These are phyloP conservation scores for Trichosporon sp. DNA, from an alignment of 1,284 basidiomycete species.

Conservation along the genomic window DNA sequence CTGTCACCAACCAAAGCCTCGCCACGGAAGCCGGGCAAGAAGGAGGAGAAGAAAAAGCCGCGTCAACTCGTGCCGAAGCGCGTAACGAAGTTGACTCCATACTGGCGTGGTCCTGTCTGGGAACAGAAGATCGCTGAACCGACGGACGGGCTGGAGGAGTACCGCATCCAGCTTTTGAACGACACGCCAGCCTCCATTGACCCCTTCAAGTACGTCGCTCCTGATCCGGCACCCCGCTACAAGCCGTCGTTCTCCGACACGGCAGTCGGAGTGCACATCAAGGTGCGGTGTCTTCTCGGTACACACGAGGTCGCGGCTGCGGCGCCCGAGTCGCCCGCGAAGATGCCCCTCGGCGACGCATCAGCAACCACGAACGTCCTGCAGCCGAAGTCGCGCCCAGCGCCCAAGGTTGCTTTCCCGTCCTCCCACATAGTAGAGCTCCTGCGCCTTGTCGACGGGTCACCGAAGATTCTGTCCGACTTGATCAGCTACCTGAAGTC, in stretches of 20 bases:
- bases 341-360: constrained; percentile 21
- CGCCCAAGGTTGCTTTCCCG: constrained; percentile 41
- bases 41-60: constrained; percentile 13
- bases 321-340: not conserved
- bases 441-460: constrained; percentile 37
- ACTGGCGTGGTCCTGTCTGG: constrained; percentile 45
- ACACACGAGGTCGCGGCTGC: constrained; percentile 15
- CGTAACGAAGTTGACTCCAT: constrained; percentile 44
- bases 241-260: constrained; percentile 32
- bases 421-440: constrained; percentile 36
- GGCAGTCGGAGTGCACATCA: constrained; percentile 29
- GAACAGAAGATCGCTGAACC: constrained; percentile 38
- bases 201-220: constrained; percentile 41
- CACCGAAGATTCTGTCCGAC: constrained; percentile 35
- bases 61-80: constrained; percentile 30
- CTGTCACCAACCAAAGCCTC: constrained; percentile 11
- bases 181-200: constrained; percentile 44
- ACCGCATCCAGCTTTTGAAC: constrained; percentile 46
- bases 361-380: constrained; percentile 7
- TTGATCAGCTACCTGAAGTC: constrained; percentile 37
- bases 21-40: constrained; percentile 20
- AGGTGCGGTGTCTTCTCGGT: constrained; percentile 32
- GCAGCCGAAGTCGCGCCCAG: constrained; percentile 8
- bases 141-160: constrained; percentile 36
- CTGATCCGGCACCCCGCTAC: constrained; percentile 29